phyloP scores from a whole-genome alignment of 2,329 filamentous ascomycete genomes.

The Dryadomyces sulphureus region DNA sequence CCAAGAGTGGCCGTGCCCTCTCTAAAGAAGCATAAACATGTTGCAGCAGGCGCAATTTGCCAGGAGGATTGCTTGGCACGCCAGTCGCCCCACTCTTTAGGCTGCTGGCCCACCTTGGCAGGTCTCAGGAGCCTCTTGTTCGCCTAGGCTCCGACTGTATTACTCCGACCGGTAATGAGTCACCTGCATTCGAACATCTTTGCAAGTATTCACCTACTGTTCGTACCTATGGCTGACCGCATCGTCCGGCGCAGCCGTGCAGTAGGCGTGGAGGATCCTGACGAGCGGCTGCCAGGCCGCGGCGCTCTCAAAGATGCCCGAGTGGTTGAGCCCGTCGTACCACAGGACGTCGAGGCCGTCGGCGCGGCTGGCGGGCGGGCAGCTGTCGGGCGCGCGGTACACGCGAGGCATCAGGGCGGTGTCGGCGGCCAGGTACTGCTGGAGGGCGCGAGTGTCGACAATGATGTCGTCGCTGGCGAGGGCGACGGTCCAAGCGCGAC shows the following conservation, averaged over 20 bases:
- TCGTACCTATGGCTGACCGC: too few relatives aligned
- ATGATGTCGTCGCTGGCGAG: slow-evolving; percentile 1
- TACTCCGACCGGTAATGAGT: too few relatives aligned
- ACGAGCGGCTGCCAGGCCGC: background rate
- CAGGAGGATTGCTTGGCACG: too few relatives aligned
- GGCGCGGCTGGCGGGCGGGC: background rate
- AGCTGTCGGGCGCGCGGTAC: background rate
- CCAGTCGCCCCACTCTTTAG: too few relatives aligned
- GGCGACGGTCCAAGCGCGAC: background rate
- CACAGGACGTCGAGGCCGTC: background rate
- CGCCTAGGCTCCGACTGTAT: too few relatives aligned
- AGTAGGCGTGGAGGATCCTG: background rate
- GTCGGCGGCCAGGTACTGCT: background rate
- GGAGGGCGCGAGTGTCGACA: background rate
- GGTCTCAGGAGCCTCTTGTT: too few relatives aligned
- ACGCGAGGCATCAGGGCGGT: background rate
- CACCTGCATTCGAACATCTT: too few relatives aligned
- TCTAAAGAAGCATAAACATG: background rate
- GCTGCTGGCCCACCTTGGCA: too few relatives aligned
- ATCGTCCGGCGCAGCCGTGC: too few relatives aligned
- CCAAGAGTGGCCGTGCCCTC: background rate
- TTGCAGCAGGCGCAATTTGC: too few relatives aligned
- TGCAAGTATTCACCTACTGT: too few relatives aligned
- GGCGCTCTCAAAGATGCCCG: background rate
- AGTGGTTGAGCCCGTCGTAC: background rate